These are phyloP conservation scores for Arthroderma sp. DNA, from an alignment of 2,329 filamentous ascomycete genomes.

Conservation along the genomic window DNA sequence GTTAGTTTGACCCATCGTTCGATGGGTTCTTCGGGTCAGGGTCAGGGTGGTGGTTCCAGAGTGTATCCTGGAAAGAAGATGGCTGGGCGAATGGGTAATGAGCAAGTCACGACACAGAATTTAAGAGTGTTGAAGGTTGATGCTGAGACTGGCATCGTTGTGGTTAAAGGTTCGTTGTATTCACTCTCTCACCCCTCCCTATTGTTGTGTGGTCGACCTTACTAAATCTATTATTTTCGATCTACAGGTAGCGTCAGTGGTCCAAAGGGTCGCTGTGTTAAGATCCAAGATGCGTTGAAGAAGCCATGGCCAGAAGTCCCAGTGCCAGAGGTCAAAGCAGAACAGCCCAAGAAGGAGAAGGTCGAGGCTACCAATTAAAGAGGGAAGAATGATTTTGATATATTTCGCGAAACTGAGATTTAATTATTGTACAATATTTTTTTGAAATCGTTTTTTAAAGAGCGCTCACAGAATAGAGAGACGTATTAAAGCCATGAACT, in stretches of 20 bases:
- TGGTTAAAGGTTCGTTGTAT: slow-evolving; percentile 57
- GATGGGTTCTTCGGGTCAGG: slow-evolving; percentile 78
- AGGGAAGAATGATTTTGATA: too few species aligned
- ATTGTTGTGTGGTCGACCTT: too few species aligned
- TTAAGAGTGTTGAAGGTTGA: slow-evolving; percentile 80
- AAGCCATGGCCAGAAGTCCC: slow-evolving; percentile 55
- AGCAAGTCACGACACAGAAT: slow-evolving; percentile 82
- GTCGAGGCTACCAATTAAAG: background rate
- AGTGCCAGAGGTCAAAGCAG: background rate
- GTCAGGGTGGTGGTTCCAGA: slow-evolving; percentile 82
- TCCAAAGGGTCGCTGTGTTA: slow-evolving; percentile 73
- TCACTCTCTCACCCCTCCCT: background rate
- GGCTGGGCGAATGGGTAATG: slow-evolving; percentile 87
- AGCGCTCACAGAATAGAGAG: too few species aligned
- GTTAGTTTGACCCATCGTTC: slow-evolving; percentile 88
- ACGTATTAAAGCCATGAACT: too few species aligned
- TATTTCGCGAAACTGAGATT: too few species aligned
- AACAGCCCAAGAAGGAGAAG: background rate
- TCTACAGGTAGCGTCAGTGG: slow-evolving; percentile 58
- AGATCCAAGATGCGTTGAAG: slow-evolving; percentile 82
- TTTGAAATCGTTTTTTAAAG: too few species aligned
- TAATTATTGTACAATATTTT: too few species aligned
- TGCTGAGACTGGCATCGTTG: slow-evolving; percentile 70
- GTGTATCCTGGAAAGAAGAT: slow-evolving; percentile 96
- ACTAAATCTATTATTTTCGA: background rate